Percentiles rank a stretch among this genome's conserved stretches.
Evolutionary conservation across 306 rosid species (phyloP).

Genomic region (Quercus suber): DNA sequence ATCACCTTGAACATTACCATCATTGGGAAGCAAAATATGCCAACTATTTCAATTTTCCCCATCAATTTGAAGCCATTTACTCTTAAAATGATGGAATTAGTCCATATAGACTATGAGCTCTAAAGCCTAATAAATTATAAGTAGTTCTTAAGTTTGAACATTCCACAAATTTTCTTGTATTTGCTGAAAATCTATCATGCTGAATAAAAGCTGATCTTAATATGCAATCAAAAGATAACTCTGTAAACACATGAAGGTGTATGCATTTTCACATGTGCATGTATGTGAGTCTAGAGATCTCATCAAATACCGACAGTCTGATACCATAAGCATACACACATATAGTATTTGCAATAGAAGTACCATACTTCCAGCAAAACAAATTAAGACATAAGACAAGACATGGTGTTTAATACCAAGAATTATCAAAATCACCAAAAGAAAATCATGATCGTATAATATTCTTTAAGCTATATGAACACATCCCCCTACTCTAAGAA

Average conservation of each 20-base stretch:
- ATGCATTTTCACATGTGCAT: too few species aligned
- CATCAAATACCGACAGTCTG: neutral
- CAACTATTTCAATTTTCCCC: neutral
- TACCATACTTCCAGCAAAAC: neutral
- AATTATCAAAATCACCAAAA: neutral
- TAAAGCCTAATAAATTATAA: slow-evolving; percentile 2
- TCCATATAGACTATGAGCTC: neutral
- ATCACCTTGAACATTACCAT: neutral
- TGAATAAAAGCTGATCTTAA: neutral
- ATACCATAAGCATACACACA: neutral
- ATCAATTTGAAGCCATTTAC: neutral
- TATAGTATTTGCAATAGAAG: neutral
- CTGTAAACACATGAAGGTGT: too few species aligned
- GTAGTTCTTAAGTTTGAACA: neutral
- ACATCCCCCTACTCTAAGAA: too few species aligned
- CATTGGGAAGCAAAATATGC: neutral
- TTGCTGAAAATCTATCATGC: neutral
- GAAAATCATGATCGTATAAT: neutral
- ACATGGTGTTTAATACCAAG: neutral
- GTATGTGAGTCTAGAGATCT: neutral
- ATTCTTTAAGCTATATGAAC: neutral
- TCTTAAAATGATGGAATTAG: neutral
- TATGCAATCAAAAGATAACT: too few species aligned
- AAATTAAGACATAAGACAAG: neutral
- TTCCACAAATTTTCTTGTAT: neutral